Percentiles rank a stretch among this genome's conserved stretches.
phyloP scores from a whole-genome alignment of 345 rosid species.

The Schrenkiella parvula region DNA sequence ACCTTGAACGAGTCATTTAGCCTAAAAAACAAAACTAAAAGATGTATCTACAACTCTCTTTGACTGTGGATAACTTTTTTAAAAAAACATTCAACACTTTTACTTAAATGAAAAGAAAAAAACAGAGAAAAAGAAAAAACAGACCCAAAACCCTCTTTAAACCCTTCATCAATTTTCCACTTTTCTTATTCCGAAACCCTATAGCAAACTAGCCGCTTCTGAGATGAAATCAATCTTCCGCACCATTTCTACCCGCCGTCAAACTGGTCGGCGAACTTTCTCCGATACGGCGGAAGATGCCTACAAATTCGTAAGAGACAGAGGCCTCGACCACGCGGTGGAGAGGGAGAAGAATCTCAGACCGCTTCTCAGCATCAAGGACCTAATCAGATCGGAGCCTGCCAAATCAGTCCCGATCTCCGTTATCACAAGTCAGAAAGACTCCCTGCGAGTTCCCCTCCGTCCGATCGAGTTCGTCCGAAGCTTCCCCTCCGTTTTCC shows the following conservation, averaged over 20 bases:
- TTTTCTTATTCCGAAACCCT: neutral
- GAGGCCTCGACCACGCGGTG: slow-evolving; percentile 96
- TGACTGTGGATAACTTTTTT: too few relatives aligned
- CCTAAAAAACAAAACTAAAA: neutral
- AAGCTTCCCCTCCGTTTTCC: slow-evolving; percentile 64
- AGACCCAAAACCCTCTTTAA: slow-evolving; percentile 24
- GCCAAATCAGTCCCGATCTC: slow-evolving; percentile 81
- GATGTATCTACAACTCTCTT: too few relatives aligned
- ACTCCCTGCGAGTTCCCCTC: slow-evolving; percentile 53
- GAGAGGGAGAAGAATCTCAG: slow-evolving; percentile 77
- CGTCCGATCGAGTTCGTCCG: slow-evolving; percentile 95
- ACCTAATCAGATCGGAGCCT: slow-evolving; percentile 81
- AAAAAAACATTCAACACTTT: too few relatives aligned
- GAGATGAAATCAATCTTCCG: slow-evolving; percentile 37
- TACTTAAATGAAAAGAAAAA: too few relatives aligned
- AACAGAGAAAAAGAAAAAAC: too few relatives aligned
- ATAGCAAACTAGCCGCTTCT: slow-evolving; percentile 1
- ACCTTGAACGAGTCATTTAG: neutral
- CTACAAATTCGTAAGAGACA: slow-evolving; percentile 60
- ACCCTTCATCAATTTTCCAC: slow-evolving; percentile 19
- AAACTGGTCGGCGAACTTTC: slow-evolving; percentile 24
- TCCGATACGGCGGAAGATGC: slow-evolving; percentile 35
- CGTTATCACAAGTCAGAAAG: slow-evolving; percentile 46
- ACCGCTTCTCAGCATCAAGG: slow-evolving; percentile 59
- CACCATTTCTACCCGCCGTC: slow-evolving; percentile 24